Evolutionary conservation across 2,329 filamentous ascomycete genomes (phyloP).

Genomic region (Daldinia sp.): DNA sequence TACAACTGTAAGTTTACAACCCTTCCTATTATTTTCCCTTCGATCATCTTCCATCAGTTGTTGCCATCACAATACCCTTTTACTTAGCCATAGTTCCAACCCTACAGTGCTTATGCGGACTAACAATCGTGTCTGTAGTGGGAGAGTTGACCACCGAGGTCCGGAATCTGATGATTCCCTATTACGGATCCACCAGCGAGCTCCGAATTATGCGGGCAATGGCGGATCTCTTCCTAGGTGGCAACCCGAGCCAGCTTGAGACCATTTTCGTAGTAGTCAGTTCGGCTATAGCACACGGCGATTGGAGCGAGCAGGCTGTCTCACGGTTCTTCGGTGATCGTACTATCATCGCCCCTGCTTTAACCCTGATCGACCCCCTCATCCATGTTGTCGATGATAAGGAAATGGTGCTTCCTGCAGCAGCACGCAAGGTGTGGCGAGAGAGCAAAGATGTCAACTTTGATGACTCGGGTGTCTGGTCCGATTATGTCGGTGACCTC

Average conservation of each 20-base stretch:
- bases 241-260: background rate
- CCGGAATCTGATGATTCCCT: conserved; percentile 13
- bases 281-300: background rate
- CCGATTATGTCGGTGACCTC: background rate
- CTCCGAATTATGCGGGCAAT: no score
- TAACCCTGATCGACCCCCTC: background rate
- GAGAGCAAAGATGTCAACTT: background rate
- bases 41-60: background rate
- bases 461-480: background rate
- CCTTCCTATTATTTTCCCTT: background rate
- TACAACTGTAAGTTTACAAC: conserved; percentile 17
- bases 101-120: background rate
- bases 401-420: background rate
- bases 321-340: conserved; percentile 7
- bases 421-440: background rate
- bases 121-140: conserved; percentile 20
- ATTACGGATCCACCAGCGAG: background rate
- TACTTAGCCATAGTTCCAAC: background rate
- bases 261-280: conserved; percentile 17
- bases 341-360: conserved; percentile 13
- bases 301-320: background rate
- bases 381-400: background rate
- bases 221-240: background rate
- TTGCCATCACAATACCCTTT: background rate
- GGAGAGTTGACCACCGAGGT: conserved; percentile 19